Evolutionary conservation across 2,329 filamentous ascomycete genomes (phyloP), one percentile per base, ranked within the genome.

Genomic region (Chrysosporium queenslandicum): DNA sequence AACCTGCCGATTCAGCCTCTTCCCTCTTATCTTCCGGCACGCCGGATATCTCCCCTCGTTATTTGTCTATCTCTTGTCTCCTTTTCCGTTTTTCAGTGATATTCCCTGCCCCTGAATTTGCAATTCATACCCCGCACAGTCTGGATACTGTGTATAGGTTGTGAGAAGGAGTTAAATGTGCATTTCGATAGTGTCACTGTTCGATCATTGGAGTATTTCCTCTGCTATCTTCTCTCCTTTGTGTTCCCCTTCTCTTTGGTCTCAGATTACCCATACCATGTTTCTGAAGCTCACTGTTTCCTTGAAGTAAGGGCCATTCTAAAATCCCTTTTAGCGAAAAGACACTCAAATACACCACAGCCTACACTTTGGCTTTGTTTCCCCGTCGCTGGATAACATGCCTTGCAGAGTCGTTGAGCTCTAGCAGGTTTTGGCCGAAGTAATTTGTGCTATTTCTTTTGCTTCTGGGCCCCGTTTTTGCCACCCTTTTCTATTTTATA

Each of bases 91-190:
- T 41, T 40, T 25, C 12, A n/a, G 21, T 34, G 9, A 36, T 36
- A 36, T 40, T 21, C 16, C 21, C 9, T 25, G n/a, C 14, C 6
- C 8, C n/a, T 8, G 37, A 40, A 23, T 29, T 9, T 36, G 36
- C n/a, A 48, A 37, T 16, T 39, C 34, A 20, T 51, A 45, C 32
- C 18, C 46, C 36, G 9, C 25, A 34, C 47, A 27, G 48, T 50
- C 48, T 27, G 48, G 48, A 50, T 42, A 50, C 48, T 16, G 48
- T 50, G 47, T 16, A 41, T 30, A 29, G 39, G 23, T 21, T 34
- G n/a, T 46, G 30, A 21, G 11, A 12, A 27, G 46, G 46, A 49
- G 34, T 40, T 40, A 23, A 48, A 34, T 48, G 36, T 40, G 46
- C 46, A 49, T 49, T 43, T 51, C 36, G 16, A 49, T 9, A 40